Evolutionary conservation across 2,329 filamentous ascomycete species (phyloP).

Genomic region (Paecilomyces variotii): DNA sequence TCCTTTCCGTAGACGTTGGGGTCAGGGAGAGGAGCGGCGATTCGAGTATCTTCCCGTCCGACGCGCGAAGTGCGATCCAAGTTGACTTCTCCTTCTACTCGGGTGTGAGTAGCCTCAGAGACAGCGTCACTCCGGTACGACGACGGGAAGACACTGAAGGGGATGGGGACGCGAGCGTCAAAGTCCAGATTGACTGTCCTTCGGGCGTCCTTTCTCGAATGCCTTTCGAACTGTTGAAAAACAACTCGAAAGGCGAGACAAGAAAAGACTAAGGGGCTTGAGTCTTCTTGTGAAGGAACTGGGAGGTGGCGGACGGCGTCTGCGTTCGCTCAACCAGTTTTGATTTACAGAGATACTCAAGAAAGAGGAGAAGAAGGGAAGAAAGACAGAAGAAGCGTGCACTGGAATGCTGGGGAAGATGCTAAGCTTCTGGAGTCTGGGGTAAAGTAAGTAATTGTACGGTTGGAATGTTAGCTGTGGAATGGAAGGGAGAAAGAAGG

Average conservation of each 20-base stretch:
- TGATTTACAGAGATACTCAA: slow-evolving; percentile 9
- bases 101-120: slow-evolving; percentile 58
- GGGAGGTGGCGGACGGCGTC: slow-evolving; percentile 3
- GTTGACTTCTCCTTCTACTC: slow-evolving; percentile 85
- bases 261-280: slow-evolving; percentile 37
- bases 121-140: slow-evolving; percentile 77
- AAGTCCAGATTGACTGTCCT: slow-evolving; percentile 98
- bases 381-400: slow-evolving; percentile 2
- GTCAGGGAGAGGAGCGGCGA: slow-evolving; percentile 52
- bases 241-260: slow-evolving; percentile 42
- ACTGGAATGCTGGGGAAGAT: neutral
- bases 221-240: slow-evolving; percentile 39
- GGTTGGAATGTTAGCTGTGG: slow-evolving; percentile 8
- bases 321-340: neutral
- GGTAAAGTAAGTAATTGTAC: slow-evolving; percentile 5
- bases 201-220: slow-evolving; percentile 64
- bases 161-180: slow-evolving; percentile 98
- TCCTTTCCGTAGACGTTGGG: slow-evolving; percentile 65
- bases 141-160: slow-evolving; percentile 99
- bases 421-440: slow-evolving; percentile 4
- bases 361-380: slow-evolving; percentile 14
- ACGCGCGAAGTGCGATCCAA: slow-evolving; percentile 67
- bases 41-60: slow-evolving; percentile 97
- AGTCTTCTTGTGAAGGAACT: slow-evolving; percentile 25
- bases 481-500: slow-evolving; percentile 4